phyloP scores from a whole-genome alignment of 139 green algal species.

The Pleodorina starrii region DNA sequence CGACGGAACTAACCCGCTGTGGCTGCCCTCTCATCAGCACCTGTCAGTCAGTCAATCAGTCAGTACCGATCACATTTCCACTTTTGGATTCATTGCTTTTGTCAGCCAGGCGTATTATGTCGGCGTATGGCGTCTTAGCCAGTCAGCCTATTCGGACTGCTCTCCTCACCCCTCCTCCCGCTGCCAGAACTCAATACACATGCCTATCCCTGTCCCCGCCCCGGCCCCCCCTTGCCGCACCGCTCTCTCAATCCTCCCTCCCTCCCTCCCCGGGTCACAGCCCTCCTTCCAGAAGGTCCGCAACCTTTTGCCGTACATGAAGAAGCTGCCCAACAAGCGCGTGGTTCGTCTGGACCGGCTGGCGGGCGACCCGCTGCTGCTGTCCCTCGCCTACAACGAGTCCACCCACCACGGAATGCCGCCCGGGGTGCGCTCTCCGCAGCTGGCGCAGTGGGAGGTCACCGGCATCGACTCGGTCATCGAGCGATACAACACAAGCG shows the following conservation, averaged over 20 bases:
- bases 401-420: constrained; percentile 66
- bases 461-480: constrained; percentile 58
- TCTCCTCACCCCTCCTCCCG: too few relatives aligned
- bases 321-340: constrained; percentile 83
- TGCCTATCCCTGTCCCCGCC: too few relatives aligned
- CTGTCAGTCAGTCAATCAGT: too few relatives aligned
- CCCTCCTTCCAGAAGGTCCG: constrained; percentile 36
- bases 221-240: too few relatives aligned
- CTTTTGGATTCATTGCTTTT: too few relatives aligned
- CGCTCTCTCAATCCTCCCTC: neutral
- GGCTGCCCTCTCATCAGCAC: too few relatives aligned
- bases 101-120: too few relatives aligned
- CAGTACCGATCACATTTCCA: too few relatives aligned
- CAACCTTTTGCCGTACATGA: constrained; percentile 76
- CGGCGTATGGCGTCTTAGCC: too few relatives aligned
- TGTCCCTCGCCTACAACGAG: constrained; percentile 79
- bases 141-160: too few relatives aligned
- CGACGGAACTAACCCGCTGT: too few relatives aligned
- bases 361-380: constrained; percentile 69
- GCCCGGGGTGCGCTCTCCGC: constrained; percentile 51
- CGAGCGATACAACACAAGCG: constrained; percentile 70
- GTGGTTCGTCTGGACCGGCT: constrained; percentile 67
- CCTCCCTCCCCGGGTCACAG: neutral
- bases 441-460: constrained; percentile 56
- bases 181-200: too few relatives aligned